Percentiles rank a stretch among this genome's conserved stretches.
These are phyloP conservation scores for Limonium bicolor DNA, from an alignment of 148 eudicot genomes.

Conservation along the genomic window DNA sequence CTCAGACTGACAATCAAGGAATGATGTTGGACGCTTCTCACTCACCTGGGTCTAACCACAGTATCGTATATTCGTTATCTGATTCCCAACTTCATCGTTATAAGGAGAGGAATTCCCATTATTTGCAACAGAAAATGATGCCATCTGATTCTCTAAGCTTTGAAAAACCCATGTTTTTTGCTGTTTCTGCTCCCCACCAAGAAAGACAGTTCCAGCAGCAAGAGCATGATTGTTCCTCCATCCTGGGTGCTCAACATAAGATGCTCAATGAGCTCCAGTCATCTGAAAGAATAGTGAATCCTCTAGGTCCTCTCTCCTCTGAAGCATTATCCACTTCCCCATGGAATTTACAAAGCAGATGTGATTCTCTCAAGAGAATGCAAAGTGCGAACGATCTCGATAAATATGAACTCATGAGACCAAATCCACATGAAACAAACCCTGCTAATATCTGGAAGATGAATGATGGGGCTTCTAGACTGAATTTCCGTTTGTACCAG, in stretches of 20 bases:
- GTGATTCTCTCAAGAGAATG: conserved; percentile 11
- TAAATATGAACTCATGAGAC: conserved; percentile 4
- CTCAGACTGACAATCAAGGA: conserved; percentile 26
- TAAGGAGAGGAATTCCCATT: conserved; percentile 27
- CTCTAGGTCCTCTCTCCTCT: conserved; percentile 14
- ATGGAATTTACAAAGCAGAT: conserved; percentile 12
- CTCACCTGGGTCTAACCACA: conserved; percentile 29
- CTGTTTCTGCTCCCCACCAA: conserved; percentile 12
- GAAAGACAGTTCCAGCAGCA: conserved; percentile 21
- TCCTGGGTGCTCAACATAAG: conserved; percentile 23
- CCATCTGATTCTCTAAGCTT: conserved; percentile 32
- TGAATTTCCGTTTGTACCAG: conserved; percentile 10
- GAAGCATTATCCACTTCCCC: conserved; percentile 11
- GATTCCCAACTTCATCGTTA: conserved; percentile 62
- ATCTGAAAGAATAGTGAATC: conserved; percentile 14
- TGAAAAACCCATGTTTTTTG: conserved; percentile 16
- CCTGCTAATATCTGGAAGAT: conserved; percentile 12
- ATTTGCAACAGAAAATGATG: conserved; percentile 38
- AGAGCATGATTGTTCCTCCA: conserved; percentile 13
- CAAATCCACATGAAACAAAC: conserved; percentile 12
- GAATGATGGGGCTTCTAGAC: conserved; percentile 11
- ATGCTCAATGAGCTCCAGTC: conserved; percentile 18
- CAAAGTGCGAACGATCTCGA: conserved; percentile 9
- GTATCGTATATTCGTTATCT: conserved; percentile 66
- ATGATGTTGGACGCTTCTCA: conserved; percentile 25